Evolutionary conservation across 148 eudicot genomes (phyloP).

Genomic region (Rhododendron henanense): DNA sequence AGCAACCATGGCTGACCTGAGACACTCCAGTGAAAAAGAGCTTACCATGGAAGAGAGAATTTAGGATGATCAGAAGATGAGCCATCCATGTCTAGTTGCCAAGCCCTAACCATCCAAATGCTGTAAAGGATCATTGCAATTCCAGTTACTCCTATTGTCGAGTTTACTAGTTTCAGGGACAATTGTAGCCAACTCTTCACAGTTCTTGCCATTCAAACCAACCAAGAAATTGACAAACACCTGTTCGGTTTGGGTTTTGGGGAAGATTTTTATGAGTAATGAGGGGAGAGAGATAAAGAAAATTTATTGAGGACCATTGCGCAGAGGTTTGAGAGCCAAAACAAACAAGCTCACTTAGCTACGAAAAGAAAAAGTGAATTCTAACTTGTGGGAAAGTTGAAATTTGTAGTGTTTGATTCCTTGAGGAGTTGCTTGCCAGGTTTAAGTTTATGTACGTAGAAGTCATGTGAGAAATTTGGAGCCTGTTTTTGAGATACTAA

Average conservation of each 20-base stretch:
- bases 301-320: no score
- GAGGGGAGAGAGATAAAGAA: no score
- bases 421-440: not conserved
- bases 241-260: no score
- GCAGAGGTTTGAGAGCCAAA: no score
- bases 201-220: conserved; percentile 13
- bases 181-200: conserved; percentile 17
- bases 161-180: conserved; percentile 29
- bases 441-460: not conserved
- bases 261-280: no score
- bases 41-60: conserved; percentile 16
- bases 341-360: no score
- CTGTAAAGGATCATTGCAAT: conserved; percentile 38
- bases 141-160: conserved; percentile 26
- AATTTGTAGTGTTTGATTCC: not conserved
- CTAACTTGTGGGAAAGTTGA: not conserved
- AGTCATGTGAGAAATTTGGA: not conserved
- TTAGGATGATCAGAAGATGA: not conserved
- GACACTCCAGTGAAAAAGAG: not conserved
- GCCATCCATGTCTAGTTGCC: conserved; percentile 21
- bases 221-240: not conserved
- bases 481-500: not conserved
- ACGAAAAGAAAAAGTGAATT: no score
- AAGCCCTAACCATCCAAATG: conserved; percentile 37
- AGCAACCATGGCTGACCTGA: not conserved